Base-by-base conservation (phyloP, 345 rosid species). In the Acer yangbiense region DNA sequence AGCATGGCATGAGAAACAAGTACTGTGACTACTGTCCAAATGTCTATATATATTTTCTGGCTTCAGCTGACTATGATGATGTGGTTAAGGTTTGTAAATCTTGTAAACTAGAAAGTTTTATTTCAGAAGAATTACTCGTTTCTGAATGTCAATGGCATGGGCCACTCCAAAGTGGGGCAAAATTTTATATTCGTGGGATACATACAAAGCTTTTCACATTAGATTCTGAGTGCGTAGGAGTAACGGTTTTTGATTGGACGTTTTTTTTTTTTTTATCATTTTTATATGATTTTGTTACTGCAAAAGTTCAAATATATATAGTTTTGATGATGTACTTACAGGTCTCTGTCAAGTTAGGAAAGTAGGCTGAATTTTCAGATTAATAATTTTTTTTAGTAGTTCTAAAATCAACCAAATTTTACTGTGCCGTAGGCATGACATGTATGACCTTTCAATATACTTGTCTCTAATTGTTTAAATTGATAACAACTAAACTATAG, bases 31-130 rank as follows among this genome's bases (percentile, higher is more conserved):
- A 1, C 25, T 23, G 25, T 23, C 25, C 25, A 23, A 23, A 0
- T 23, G 25, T 23, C 25, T 23, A 23, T 23, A 23, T 23, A 23
- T 23, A 23, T 23, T 23, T 23, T 88, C 90, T 97, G 77, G 96
- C 98, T 80, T 93, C 99, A 83, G 87, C 98, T 71, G 99, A 90
- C 85, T 92, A 94, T 85, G 99, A 94, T 82, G 99, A 98, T 74
- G 79, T 86, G 44, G 96, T 97, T 58, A 97, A 94, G 98, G 99
- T 97, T 79, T 62, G 86, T 82, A 52, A 77, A 55, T 76, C 83
- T 69, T 74, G 64, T 68, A 25, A 35, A 6, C 58, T 75, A 69
- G 58, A 70, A 55, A 69, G 50, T 50, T 63, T 75, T 76, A 55
- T 77, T 55, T n/a, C 48, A 14, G 35, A 65, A 21, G 18, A 48